Percentiles rank a stretch among this genome's conserved stretches.
phyloP scores from a whole-genome alignment of 2,329 filamentous ascomycete species.

The Gremmenia infestans region DNA sequence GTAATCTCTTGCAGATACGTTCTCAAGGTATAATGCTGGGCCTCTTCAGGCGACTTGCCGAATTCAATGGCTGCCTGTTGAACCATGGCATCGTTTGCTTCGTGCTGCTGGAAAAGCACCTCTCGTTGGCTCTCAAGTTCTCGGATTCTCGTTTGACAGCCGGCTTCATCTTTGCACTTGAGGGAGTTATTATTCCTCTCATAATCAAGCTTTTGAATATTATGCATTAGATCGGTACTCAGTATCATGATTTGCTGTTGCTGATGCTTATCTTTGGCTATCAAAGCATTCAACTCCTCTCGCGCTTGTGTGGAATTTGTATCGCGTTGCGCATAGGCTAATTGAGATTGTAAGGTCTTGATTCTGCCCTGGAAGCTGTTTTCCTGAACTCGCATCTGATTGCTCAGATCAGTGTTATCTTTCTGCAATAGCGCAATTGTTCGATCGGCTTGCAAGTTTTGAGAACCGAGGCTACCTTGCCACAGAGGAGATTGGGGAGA shows the following conservation, averaged over 20 bases:
- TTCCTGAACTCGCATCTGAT: background rate
- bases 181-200: background rate
- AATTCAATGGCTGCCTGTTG: conserved; percentile 5
- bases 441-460: background rate
- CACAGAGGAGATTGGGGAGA: background rate
- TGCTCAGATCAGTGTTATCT: background rate
- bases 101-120: background rate
- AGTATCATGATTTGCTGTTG: background rate
- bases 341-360: background rate
- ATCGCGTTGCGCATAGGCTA: background rate
- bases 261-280: background rate
- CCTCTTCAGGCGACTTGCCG: conserved; percentile 3
- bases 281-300: background rate
- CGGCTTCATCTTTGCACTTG: conserved; percentile 1
- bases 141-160: background rate
- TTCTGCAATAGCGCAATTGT: background rate
- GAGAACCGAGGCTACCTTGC: background rate
- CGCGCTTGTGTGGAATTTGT: background rate
- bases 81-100: conserved; percentile 6
- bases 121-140: conserved; percentile 1
- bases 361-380: background rate
- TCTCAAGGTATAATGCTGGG: conserved; percentile 5
- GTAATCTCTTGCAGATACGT: conserved; percentile 6
- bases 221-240: background rate
- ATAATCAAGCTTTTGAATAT: background rate